A percentile compares a stretch with the other conserved stretches of the same genome.
Evolutionary conservation across 106 monocot species (phyloP).

Genomic region (Phalaenopsis aphrodite): DNA sequence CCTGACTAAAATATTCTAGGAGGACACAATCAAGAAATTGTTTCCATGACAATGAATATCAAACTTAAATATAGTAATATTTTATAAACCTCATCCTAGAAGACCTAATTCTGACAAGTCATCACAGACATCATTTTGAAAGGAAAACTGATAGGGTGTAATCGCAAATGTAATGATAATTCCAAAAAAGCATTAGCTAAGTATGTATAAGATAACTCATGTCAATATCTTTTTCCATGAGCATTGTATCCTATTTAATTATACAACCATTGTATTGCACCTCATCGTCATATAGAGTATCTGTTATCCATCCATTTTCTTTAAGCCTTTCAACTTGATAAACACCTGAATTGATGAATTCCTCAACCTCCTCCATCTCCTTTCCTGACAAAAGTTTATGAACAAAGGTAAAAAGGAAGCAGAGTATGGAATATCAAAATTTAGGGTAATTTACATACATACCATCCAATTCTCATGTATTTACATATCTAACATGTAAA

Average conservation of each 20-base stretch:
- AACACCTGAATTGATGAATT: conserved; percentile 78
- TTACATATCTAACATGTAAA: too few species aligned
- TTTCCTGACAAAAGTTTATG: conserved; percentile 44
- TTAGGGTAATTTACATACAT: too few species aligned
- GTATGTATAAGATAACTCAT: neutral
- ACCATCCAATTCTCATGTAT: too few species aligned
- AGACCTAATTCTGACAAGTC: neutral
- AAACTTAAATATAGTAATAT: neutral
- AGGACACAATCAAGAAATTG: too few species aligned
- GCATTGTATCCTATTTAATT: neutral
- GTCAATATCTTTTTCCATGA: neutral
- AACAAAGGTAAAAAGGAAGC: neutral
- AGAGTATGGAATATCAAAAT: neutral
- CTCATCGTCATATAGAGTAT: conserved; percentile 91
- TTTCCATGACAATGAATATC: neutral
- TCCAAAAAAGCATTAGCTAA: neutral
- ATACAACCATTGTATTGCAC: conserved; percentile 23
- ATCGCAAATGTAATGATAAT: neutral
- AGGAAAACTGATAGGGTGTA: neutral
- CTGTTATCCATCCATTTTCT: conserved; percentile 96
- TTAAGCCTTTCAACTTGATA: conserved; percentile 90
- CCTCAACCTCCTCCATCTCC: conserved; percentile 62
- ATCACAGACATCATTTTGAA: neutral
- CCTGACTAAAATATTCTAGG: too few species aligned
- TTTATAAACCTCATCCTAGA: neutral